Evolutionary conservation across 2,329 filamentous ascomycete genomes (phyloP), one percentile per base, ranked within the genome.

Genomic region (Aspergillus piperis): DNA sequence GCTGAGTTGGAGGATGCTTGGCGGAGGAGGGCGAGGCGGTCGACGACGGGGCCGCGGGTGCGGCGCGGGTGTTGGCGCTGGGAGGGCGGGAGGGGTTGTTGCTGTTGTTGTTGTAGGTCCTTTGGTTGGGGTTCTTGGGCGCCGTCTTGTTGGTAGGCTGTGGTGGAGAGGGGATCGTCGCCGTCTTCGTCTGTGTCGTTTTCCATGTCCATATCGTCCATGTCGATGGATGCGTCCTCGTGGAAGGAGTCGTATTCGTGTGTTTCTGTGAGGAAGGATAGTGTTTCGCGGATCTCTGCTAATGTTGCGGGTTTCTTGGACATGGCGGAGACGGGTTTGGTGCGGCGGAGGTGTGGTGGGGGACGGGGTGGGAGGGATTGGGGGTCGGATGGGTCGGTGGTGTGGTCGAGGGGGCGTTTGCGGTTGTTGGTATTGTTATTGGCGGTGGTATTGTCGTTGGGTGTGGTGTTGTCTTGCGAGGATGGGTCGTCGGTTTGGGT

Each of bases 241-340:
- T 83, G 82, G 61, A 81, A 81, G n/a, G 82, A 84, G 27, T 82
- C 81, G 51, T 79, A 81, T 49, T 82, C 77, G n/a, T 81, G 81
- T 41, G 85, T 84, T 54, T 96, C 92, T 15, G 96, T 87, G 8
- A 97, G 83, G 74, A 89, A 90, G 4, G 91, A 96, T 6, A 97
- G 80, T 0, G 90, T 91, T 73, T 94, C 87, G 59, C 92, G 88
- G 63, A 97, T 90, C 70, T 97, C 91, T 27, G 88, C 86, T 8
- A 96, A 80, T 17, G 88, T 90, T 5, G 88, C 83, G 0, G 92
- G 91, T 68, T 88, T 92, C 74, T 85, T 86, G 55, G 81, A 82
- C 61, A 73, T 72, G 15, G 80, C 80, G 59, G 82, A 83, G 23
- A 75, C 78, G 49, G 77, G 78, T 17, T 86, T 88, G 47, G 32